Evolutionary conservation across 805 yeast genomes (phyloP), one percentile per base, ranked within the genome.

Genomic region (Lipomyces yamadae): DNA sequence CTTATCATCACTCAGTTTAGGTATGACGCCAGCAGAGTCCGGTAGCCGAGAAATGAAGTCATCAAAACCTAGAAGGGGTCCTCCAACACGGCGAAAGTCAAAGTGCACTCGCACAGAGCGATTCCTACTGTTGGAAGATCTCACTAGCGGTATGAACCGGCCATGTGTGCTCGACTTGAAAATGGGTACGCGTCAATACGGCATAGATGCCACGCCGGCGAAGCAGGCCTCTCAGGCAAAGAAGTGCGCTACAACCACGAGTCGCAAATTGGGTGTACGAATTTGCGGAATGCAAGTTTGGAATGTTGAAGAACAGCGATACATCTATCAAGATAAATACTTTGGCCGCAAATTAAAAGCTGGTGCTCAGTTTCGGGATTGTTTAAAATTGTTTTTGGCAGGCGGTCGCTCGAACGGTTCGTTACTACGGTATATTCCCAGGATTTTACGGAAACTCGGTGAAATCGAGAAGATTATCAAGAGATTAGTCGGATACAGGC

Each of bases 141-240:
- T 95, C 59, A 95, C 98, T 0, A 84, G 88, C 63, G 91, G 91
- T 32, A 86, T 94, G 87, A 81, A 78, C 37, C 85, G 84, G 70
- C 98, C 99, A 0, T 93, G 97, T 76, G 98, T 94, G 0, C 80
- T 95, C 60, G 99, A 95, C 78, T 81, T 95, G 73, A 95, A 95
- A 76, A 95, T 95, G 98, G 99, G 99, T 0, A 94, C 99, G 0
- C 83, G 99, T 66, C 99, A 95, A 78, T 95, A 95, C 74, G 99
- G 99, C 8, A 89, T 94, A n/a, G 97, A 92, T 70, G 98, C 98
- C 0, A 82, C 83, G 4, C 76, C 79, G 13, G 79, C 86, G 59
- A 95, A 95, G 78, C 89, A 87, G 74, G 76, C 79, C 58, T 91
- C 97, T 0, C 99, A 95, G 79, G 79, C 91, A 42, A 82, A 82